These are phyloP conservation scores for Boletus rufocinnamomeus DNA, from an alignment of 768 basidiomycete genomes.

Conservation along the genomic window DNA sequence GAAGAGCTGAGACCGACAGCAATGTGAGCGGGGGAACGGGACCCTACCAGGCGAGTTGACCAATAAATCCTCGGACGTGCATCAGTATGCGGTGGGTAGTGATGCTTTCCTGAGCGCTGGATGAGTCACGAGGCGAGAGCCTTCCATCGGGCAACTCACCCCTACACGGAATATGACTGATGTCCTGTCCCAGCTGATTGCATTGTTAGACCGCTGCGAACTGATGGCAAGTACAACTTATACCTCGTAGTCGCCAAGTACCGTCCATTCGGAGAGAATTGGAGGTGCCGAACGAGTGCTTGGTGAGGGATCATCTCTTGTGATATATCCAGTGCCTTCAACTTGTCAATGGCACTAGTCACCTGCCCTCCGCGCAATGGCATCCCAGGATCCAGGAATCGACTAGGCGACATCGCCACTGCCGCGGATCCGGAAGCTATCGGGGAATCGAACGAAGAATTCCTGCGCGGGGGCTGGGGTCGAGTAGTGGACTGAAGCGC, in stretches of 20 bases:
- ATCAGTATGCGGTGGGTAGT: constrained; percentile 50
- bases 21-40: not conserved
- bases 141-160: constrained; percentile 33
- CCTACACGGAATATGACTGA: constrained; percentile 51
- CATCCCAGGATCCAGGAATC: constrained; percentile 36
- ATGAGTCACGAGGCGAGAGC: constrained; percentile 18
- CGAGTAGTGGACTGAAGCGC: constrained; percentile 41
- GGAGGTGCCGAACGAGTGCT: constrained; percentile 55
- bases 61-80: constrained; percentile 54
- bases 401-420: constrained; percentile 31
- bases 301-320: constrained; percentile 48
- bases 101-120: constrained; percentile 40
- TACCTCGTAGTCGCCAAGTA: constrained; percentile 56
- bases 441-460: constrained; percentile 34
- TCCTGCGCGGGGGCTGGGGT: constrained; percentile 33
- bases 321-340: constrained; percentile 41
- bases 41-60: constrained; percentile 55
- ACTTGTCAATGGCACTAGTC: constrained; percentile 41
- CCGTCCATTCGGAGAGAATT: constrained; percentile 57
- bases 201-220: constrained; percentile 8
- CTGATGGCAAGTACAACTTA: constrained; percentile 17
- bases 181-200: constrained; percentile 50
- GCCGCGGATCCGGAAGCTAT: constrained; percentile 24
- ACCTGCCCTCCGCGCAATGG: constrained; percentile 43
- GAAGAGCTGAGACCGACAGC: constrained; percentile 6